phyloP scores from a whole-genome alignment of 345 rosid genomes.

The Eucalyptus dawsonii region DNA sequence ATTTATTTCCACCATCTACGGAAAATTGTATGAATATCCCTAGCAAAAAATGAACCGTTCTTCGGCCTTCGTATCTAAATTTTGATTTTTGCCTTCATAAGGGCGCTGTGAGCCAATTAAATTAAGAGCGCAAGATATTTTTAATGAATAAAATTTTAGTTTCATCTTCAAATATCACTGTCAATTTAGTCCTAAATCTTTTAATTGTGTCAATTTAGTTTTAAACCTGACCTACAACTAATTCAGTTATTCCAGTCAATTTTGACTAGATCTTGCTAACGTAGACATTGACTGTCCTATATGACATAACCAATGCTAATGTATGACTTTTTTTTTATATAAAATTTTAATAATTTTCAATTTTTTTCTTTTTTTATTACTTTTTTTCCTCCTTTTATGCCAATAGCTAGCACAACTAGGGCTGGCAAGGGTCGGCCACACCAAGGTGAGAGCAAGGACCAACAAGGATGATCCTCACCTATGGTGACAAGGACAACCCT shows the following conservation, averaged over 20 bases:
- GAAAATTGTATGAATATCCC: background rate
- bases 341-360: no score
- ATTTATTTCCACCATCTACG: background rate
- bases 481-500: fast-evolving
- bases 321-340: no score
- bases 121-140: background rate
- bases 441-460: fast-evolving
- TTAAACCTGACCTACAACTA: fast-evolving
- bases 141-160: background rate
- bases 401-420: fast-evolving
- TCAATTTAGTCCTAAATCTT: no score
- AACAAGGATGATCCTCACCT: fast-evolving
- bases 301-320: no score
- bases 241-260: fast-evolving
- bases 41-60: background rate
- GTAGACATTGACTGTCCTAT: fast-evolving
- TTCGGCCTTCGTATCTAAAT: background rate
- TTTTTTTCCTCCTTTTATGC: no score
- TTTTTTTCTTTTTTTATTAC: no score
- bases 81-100: background rate
- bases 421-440: fast-evolving
- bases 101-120: background rate
- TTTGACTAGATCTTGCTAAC: fast-evolving
- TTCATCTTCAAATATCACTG: background rate
- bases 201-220: no score